Base-by-base conservation (phyloP, 768 basidiomycete species). In the Coprinopsis marcescibilis region DNA sequence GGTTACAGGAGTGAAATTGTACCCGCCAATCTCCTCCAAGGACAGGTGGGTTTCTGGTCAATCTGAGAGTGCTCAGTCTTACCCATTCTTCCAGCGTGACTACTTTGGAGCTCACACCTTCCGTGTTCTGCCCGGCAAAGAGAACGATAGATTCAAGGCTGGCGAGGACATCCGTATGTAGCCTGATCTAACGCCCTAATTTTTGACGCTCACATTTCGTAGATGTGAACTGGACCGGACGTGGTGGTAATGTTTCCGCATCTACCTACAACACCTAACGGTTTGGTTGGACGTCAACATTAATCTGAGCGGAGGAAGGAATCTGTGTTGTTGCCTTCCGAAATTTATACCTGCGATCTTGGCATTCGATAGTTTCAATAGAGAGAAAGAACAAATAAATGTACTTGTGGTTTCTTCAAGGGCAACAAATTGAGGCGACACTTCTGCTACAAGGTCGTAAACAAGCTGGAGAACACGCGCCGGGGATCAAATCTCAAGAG, bases 51-150 rank as follows among this genome's bases (percentile, higher is more conserved):
- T 62, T 48, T 10, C 10, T 38, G 17, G 25, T 29, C 33, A 20
- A 15, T 38, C 7, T 19, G 24, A 12, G 27, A 7, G 14, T 26
- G n/a, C n/a, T 17, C 36, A 44, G 25, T 33, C 17, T 15, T 29
- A 52, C n/a, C 39, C 48, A 38, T 33, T 6, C 49, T 36, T 23
- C 5, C 47, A 87, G 84, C 91, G 95, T 65, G 95, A 99, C 63
- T 99, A 94, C 80, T 99, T 99, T 65, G 95, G 96, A 68, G 90
- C 94, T 35, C 95, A 97, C 75, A 97, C 95, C 46, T 98, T 96
- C 90, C 79, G 83, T 45, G 92, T 97, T 49, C 73, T 91, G 29
- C 85, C 92, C 46, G 92, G 94, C 45, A 87, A 88, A 70, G 93
- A 92, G 70, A 95, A 89, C 66, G 75, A 75, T 41, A 82, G 71